Conservation (phyloP, 2,329 filamentous ascomycete genomes). For the Gaeumannomyces sp. region DNA sequence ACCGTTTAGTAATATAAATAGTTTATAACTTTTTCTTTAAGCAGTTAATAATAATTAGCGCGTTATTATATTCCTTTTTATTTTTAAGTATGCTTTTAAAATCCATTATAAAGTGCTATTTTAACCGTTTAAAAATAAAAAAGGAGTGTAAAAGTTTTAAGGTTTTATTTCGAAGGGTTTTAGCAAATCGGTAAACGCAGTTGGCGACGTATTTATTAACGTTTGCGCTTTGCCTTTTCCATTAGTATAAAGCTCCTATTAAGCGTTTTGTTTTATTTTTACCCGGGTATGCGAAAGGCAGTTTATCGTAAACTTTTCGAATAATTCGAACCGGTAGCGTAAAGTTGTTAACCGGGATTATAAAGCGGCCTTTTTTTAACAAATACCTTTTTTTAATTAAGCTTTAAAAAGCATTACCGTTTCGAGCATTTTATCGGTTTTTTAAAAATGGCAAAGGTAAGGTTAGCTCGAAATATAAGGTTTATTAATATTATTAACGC, state of each 20-base stretch:
- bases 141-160: background rate
- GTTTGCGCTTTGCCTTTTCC: background rate
- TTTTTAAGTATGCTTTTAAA: background rate
- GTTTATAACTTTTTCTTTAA: background rate
- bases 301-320: background rate
- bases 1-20: background rate
- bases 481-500: too few species aligned
- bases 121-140: background rate
- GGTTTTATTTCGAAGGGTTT: background rate
- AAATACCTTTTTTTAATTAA: too few species aligned
- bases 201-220: background rate
- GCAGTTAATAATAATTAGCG: background rate
- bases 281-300: background rate
- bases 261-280: background rate
- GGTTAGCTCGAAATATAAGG: too few species aligned
- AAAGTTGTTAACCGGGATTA: background rate
- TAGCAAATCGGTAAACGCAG: background rate
- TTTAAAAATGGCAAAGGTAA: too few species aligned
- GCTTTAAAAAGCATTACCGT: too few species aligned
- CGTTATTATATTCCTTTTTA: background rate
- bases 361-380: background rate
- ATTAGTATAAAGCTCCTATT: background rate
- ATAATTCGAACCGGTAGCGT: background rate
- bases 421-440: background rate
- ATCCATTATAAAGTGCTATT: background rate